Conservation (phyloP, 306 rosid genomes). For the Dryas alaskensis region DNA sequence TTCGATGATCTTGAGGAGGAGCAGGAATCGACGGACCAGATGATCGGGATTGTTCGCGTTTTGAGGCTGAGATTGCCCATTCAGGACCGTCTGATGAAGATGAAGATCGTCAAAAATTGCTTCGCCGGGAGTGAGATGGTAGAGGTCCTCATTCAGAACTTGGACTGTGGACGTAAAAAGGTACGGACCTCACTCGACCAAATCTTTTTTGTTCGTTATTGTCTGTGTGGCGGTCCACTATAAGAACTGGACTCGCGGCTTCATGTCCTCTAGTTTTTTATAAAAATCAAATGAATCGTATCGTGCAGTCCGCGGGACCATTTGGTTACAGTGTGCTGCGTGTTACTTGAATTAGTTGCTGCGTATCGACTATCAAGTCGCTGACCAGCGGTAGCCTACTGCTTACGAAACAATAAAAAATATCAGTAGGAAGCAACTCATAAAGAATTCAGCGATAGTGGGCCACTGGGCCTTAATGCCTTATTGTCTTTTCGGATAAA, state of each 20-base stretch:
- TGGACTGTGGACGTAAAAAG: constrained; percentile 70
- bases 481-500: not conserved
- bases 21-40: constrained; percentile 50
- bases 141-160: constrained; percentile 56
- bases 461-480: too few relatives aligned
- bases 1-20: constrained; percentile 43
- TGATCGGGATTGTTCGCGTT: constrained; percentile 46
- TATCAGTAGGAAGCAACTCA: not conserved
- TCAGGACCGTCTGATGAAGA: constrained; percentile 72
- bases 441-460: not conserved
- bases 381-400: not conserved
- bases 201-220: not conserved
- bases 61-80: constrained; percentile 62
- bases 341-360: not conserved
- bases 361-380: not conserved
- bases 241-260: not conserved
- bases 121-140: constrained; percentile 74
- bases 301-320: not conserved
- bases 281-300: too few relatives aligned
- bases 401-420: not conserved
- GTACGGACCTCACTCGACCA: constrained; percentile 34
- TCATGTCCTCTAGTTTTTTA: not conserved
- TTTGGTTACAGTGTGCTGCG: constrained; percentile 3
- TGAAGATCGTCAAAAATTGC: constrained; percentile 76
- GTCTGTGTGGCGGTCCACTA: constrained; percentile 1